Evolutionary conservation across 108 stramenopile species (phyloP).

Genomic region (Pseudonitzschia delicatissima): DNA sequence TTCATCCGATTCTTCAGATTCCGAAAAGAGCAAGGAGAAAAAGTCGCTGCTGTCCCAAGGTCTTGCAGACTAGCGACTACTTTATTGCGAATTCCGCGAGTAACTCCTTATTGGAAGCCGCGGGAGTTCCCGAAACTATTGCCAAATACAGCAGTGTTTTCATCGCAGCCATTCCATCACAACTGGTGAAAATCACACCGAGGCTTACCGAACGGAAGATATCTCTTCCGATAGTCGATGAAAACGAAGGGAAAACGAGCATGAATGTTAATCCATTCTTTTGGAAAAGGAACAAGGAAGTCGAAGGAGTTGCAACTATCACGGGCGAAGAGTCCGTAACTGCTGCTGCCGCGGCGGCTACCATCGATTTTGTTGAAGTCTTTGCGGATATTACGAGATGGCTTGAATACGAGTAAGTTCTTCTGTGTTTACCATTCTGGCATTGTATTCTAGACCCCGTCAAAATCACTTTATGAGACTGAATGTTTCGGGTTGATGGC

Average conservation of each 20-base stretch:
- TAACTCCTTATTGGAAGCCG: conserved; percentile 48
- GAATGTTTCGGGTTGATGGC: too few relatives aligned
- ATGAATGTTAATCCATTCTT: conserved; percentile 38
- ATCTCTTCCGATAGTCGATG: too few relatives aligned
- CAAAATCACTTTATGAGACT: too few relatives aligned
- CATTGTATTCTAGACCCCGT: too few relatives aligned
- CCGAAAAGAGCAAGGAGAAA: neutral
- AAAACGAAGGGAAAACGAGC: conserved; percentile 45
- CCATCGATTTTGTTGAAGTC: conserved; percentile 61
- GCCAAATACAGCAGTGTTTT: conserved; percentile 53
- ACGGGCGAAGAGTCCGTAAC: neutral
- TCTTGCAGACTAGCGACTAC: conserved; percentile 77
- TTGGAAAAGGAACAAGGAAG: conserved; percentile 37
- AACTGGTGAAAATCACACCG: conserved; percentile 53
- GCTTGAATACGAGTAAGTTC: conserved; percentile 68
- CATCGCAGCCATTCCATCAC: conserved; percentile 60
- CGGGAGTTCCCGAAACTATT: conserved; percentile 56
- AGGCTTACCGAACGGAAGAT: conserved; percentile 29
- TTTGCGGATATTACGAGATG: conserved; percentile 77
- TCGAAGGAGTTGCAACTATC: neutral
- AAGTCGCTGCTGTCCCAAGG: conserved; percentile 42
- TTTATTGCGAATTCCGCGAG: conserved; percentile 65
- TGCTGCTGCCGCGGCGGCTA: neutral
- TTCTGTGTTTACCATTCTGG: neutral
- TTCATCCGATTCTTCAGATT: neutral